These are phyloP conservation scores for Aspergillus vadensis DNA, from an alignment of 2,329 filamentous ascomycete species.

Conservation along the genomic window DNA sequence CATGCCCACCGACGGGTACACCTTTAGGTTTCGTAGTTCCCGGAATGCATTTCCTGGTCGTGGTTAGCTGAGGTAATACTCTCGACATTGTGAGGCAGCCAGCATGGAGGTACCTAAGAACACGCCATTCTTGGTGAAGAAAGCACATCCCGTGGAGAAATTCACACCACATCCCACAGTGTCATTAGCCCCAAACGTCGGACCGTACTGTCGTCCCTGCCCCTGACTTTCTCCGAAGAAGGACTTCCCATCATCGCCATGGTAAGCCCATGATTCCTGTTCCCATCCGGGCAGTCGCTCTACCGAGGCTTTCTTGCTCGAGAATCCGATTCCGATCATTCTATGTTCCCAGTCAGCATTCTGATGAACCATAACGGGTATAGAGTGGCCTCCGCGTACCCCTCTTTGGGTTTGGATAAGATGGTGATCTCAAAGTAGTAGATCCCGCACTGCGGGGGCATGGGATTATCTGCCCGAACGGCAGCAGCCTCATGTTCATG, in stretches of 20 bases:
- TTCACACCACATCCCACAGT: slow-evolving; percentile 67
- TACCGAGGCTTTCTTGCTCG: slow-evolving; percentile 59
- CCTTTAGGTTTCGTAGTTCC: slow-evolving; percentile 46
- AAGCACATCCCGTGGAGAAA: slow-evolving; percentile 61
- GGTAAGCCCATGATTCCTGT: slow-evolving; percentile 66
- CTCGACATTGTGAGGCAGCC: neutral
- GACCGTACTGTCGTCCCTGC: slow-evolving; percentile 60
- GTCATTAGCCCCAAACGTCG: slow-evolving; percentile 60
- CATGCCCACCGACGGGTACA: slow-evolving; percentile 64
- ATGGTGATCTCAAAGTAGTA: slow-evolving; percentile 87
- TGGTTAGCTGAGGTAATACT: neutral
- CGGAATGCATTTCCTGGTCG: slow-evolving; percentile 59
- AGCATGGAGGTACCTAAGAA: slow-evolving; percentile 50
- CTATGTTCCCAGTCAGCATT: slow-evolving; percentile 19
- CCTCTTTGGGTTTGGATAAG: slow-evolving; percentile 67
- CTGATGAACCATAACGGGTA: slow-evolving; percentile 1
- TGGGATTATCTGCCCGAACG: slow-evolving; percentile 79
- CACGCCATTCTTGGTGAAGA: slow-evolving; percentile 67
- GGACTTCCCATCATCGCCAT: slow-evolving; percentile 66
- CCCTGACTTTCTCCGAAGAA: slow-evolving; percentile 60
- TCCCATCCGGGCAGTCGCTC: slow-evolving; percentile 68
- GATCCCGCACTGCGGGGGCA: slow-evolving; percentile 86
- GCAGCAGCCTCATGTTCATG: slow-evolving; percentile 75
- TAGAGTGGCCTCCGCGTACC: slow-evolving; percentile 47
- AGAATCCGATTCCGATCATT: slow-evolving; percentile 61